These are phyloP conservation scores for Tolypocladium ovalisporum DNA, from an alignment of 2,329 filamentous ascomycete genomes.

Conservation along the genomic window DNA sequence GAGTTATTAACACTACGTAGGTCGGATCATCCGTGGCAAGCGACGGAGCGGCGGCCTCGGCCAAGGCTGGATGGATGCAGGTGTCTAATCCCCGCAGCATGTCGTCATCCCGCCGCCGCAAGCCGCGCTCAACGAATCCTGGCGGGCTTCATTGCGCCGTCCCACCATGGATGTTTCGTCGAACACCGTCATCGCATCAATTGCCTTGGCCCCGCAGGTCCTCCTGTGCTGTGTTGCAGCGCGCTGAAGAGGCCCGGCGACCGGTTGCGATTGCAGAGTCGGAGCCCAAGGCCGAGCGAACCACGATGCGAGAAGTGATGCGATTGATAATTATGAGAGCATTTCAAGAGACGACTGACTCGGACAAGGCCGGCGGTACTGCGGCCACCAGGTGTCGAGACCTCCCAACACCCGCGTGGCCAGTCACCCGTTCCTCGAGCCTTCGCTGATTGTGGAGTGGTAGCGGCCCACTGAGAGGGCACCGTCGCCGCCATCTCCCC, in stretches of 20 bases:
- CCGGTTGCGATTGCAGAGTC: neutral
- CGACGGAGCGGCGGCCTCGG: neutral
- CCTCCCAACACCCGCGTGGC: neutral
- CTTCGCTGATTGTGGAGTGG: neutral
- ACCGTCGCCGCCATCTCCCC: neutral
- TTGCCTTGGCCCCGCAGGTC: neutral
- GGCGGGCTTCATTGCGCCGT: neutral
- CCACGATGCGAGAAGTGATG: neutral
- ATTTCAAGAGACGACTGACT: neutral
- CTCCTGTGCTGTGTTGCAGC: neutral
- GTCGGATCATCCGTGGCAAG: neutral
- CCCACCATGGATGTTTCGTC: neutral
- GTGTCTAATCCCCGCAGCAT: neutral
- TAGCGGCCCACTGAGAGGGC: neutral
- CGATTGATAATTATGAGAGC: too few relatives aligned
- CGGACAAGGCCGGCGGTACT: neutral
- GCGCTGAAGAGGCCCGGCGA: too few relatives aligned
- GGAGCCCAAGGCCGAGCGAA: neutral
- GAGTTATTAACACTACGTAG: too few relatives aligned
- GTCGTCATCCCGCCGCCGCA: constrained; percentile 1
- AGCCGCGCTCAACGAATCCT: neutral
- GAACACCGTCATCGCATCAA: neutral
- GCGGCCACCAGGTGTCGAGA: neutral
- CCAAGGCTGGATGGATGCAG: neutral
- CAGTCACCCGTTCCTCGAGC: neutral